These are phyloP conservation scores for Amanita jacksonii DNA, from an alignment of 768 basidiomycete species.

Conservation along the genomic window DNA sequence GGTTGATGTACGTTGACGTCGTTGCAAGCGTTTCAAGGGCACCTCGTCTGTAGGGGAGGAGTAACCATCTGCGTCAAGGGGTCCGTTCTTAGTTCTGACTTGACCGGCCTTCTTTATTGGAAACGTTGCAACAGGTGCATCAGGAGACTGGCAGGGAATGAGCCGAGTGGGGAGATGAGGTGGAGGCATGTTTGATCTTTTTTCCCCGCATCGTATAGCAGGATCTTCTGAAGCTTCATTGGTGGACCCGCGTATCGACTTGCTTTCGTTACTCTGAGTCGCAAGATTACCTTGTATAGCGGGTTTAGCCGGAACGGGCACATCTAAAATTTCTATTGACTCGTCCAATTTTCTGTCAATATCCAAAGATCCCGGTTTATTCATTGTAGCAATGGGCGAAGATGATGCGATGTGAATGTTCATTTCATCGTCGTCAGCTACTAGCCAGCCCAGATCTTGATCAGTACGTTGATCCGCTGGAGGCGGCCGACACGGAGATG, in stretches of 20 bases:
- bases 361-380: background rate
- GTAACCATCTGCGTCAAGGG: slow-evolving; percentile 13
- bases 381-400: slow-evolving; percentile 10
- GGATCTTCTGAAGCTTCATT: background rate
- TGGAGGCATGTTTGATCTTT: background rate
- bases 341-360: background rate
- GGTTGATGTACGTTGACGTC: slow-evolving; percentile 21
- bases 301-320: background rate
- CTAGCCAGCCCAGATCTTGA: slow-evolving; percentile 52
- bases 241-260: background rate
- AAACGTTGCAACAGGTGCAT: slow-evolving; percentile 33
- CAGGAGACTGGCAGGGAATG: slow-evolving; percentile 9
- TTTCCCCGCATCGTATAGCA: background rate
- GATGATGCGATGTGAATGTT: slow-evolving; percentile 44
- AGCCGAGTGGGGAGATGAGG: slow-evolving; percentile 1
- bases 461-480: slow-evolving; percentile 10
- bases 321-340: background rate
- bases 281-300: no score
- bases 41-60: slow-evolving; percentile 22
- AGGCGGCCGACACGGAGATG: slow-evolving; percentile 1
- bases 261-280: background rate
- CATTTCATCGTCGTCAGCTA: slow-evolving; percentile 55
- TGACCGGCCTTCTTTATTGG: slow-evolving; percentile 32
- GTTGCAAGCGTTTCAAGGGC: slow-evolving; percentile 30
- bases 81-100: slow-evolving; percentile 16